Evolutionary conservation across 1,284 basidiomycete genomes (phyloP), one percentile per base, ranked within the genome.

Genomic region (Coniophora puteana): DNA sequence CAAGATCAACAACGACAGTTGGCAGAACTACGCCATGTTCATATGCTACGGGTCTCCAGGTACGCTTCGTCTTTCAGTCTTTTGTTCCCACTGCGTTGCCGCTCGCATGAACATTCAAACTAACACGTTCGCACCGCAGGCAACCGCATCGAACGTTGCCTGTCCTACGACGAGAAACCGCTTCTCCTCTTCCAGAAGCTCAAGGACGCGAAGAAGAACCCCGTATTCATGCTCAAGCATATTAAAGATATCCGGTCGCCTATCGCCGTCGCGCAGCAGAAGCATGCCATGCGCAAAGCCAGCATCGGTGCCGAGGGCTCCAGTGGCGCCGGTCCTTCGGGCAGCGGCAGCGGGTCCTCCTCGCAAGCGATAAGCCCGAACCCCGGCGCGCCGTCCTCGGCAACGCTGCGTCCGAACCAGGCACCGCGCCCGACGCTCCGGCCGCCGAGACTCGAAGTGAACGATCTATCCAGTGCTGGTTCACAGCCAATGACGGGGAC

Each of bases 11-110:
- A 94, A 94, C 58, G 96, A 99, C 54, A 94, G 93, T 62, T 99
- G 95, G 94, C 87, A 92, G 70, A 88, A 92, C 57, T 99, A 99
- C 68, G 96, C 95, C 18, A 87, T 99, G 79, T 99, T 99, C 66
- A 98, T 99, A 51, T 98, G 94, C 57, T 97, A 94, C 62, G 94
- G 92, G 12, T 84, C 87, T 46, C 77, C 91, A 37, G 89, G 92
- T 91, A 57, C 54, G 76, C 65, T 18, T 40, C 16, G 41, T 40
- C 21, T 41, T 41, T 32, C 5, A 27, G 12, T 3, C 10, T 8
- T 33, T 12, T 8, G 8, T 33, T 12, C 31, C 31, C 16, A n/a
- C n/a, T n/a, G n/a, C n/a, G n/a, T n/a, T n/a, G n/a, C n/a, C n/a
- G n/a, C n/a, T n/a, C n/a, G n/a, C n/a, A n/a, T n/a, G 26, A 3